phyloP scores from a whole-genome alignment of 2,329 filamentous ascomycete genomes.

The Septoria petroselini region DNA sequence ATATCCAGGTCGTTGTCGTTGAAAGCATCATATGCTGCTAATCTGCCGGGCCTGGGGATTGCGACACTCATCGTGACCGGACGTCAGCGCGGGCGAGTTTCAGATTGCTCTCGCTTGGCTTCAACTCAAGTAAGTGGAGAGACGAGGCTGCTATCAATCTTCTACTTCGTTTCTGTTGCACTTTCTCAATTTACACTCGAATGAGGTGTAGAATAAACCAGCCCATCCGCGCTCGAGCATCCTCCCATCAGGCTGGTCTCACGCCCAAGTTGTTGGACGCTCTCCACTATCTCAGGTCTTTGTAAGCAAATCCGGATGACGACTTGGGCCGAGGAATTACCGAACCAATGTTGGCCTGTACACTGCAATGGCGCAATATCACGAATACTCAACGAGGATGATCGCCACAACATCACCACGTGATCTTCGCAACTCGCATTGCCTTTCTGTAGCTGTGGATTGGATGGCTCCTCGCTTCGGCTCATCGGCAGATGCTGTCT shows the following conservation, averaged over 20 bases:
- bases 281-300: no score
- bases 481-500: constrained; percentile 7
- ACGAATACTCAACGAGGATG: background rate
- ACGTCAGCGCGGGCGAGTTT: no score
- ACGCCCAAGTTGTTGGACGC: no score
- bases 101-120: no score
- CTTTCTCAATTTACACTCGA: no score
- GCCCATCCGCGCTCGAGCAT: no score
- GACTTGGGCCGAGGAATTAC: background rate
- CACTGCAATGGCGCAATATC: constrained; percentile 11
- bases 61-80: constrained; percentile 14
- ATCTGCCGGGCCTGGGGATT: background rate
- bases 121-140: no score
- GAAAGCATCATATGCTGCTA: constrained; percentile 12
- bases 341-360: constrained; percentile 11
- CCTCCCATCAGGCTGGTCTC: no score
- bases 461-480: constrained; percentile 16
- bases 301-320: background rate
- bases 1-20: constrained; percentile 7
- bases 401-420: no score
- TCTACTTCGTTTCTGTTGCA: no score
- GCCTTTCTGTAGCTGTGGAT: background rate
- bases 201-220: no score
- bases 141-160: no score
- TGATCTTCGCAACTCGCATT: background rate